These are phyloP conservation scores for Hypomontagnella monticulosa DNA, from an alignment of 495 filamentous ascomycete genomes.

Conservation along the genomic window DNA sequence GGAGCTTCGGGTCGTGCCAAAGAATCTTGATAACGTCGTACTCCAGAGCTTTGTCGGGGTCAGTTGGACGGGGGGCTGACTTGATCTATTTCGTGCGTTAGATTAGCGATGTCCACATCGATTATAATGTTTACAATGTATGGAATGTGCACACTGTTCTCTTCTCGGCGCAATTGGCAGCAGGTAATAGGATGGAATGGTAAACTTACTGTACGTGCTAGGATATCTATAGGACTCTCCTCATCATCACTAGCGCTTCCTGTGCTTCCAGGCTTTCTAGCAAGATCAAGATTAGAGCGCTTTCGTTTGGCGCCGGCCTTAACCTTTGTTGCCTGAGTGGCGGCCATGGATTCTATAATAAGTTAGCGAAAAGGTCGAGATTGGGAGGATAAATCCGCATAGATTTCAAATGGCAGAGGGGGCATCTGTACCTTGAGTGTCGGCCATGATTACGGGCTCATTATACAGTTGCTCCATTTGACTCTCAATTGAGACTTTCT, in stretches of 20 bases:
- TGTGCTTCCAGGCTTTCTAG: not conserved
- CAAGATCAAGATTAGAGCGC: constrained; percentile 5
- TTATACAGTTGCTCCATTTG: constrained; percentile 5
- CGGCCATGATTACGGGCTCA: constrained; percentile 19
- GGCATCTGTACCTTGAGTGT: constrained; percentile 14
- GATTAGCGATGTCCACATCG: not conserved
- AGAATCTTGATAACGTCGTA: constrained; percentile 73
- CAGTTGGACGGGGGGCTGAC: constrained; percentile 35
- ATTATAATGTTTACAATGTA: too few species aligned
- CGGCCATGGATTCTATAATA: constrained; percentile 7
- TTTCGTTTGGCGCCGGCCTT: constrained; percentile 10
- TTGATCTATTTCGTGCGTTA: constrained; percentile 58
- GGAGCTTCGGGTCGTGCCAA: constrained; percentile 67
- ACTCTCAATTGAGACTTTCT: not conserved
- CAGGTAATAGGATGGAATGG: not conserved
- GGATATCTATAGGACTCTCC: not conserved
- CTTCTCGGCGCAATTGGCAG: not conserved
- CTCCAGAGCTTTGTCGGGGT: constrained; percentile 62
- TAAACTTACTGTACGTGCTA: constrained; percentile 25
- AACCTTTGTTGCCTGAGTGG: not conserved
- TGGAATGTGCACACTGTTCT: too few species aligned
- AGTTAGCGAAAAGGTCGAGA: not conserved
- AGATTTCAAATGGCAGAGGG: not conserved
- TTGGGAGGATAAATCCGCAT: not conserved
- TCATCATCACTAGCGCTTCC: constrained; percentile 2